These are phyloP conservation scores for Coriaria nepalensis DNA, from an alignment of 306 rosid genomes.

Conservation along the genomic window DNA sequence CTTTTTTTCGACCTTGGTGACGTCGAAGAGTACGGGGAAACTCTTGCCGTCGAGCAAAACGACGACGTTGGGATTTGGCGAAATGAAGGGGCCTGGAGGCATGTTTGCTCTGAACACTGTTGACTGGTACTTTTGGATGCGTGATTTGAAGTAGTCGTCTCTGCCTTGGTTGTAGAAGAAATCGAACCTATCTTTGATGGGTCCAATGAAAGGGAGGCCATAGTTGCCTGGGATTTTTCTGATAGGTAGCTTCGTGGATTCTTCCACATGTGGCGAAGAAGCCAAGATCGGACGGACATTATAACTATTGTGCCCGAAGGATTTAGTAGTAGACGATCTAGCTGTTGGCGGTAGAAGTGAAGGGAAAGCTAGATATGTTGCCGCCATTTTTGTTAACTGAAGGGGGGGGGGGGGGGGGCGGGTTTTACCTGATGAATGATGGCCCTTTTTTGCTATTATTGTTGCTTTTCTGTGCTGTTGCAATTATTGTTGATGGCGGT, in stretches of 20 bases:
- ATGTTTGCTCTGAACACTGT: slow-evolving; percentile 74
- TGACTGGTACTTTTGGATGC: slow-evolving; percentile 43
- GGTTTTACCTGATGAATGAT: no score
- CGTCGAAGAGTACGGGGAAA: slow-evolving; percentile 71
- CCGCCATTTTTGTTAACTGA: no score
- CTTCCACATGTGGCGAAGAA: no score
- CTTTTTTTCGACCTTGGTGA: slow-evolving; percentile 57
- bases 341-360: no score
- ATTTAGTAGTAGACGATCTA: no score
- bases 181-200: slow-evolving; percentile 53
- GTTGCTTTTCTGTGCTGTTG: no score
- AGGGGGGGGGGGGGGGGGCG: no score
- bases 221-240: slow-evolving; percentile 60
- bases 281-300: no score
- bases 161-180: slow-evolving; percentile 75
- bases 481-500: no score
- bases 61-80: slow-evolving; percentile 44
- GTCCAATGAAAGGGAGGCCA: slow-evolving; percentile 60
- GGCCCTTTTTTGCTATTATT: no score
- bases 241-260: slow-evolving; percentile 24
- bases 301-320: no score
- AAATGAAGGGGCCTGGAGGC: slow-evolving; percentile 78
- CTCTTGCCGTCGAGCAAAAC: slow-evolving; percentile 69
- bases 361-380: no score
- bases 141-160: slow-evolving; percentile 46